These are phyloP conservation scores for Metschnikowia cerradonensis DNA, from an alignment of 805 yeast species.

Conservation along the genomic window DNA sequence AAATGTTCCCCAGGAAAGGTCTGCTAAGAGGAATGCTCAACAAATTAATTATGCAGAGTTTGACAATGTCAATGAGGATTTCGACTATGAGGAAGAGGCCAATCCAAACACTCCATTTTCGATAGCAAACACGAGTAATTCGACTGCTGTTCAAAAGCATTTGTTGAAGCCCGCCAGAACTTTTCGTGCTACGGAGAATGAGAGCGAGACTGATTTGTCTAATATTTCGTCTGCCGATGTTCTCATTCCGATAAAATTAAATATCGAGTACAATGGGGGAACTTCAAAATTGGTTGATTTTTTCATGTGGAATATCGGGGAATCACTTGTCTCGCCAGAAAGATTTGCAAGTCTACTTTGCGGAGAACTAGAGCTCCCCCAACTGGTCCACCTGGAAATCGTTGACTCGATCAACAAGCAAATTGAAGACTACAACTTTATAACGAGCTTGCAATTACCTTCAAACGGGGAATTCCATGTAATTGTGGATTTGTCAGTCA, in stretches of 20 bases:
- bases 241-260: constrained; percentile 64
- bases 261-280: constrained; percentile 54
- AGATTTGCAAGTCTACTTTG: constrained; percentile 72
- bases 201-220: neutral
- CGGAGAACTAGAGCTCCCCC: constrained; percentile 78
- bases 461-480: constrained; percentile 58
- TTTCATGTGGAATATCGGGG: constrained; percentile 72
- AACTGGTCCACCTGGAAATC: constrained; percentile 56
- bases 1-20: constrained; percentile 71
- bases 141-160: constrained; percentile 28
- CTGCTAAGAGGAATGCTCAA: constrained; percentile 66
- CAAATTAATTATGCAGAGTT: constrained; percentile 81
- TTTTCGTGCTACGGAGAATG: constrained; percentile 6
- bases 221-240: constrained; percentile 23
- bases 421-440: constrained; percentile 66
- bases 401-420: constrained; percentile 73
- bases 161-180: constrained; percentile 18
- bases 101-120: constrained; percentile 11
- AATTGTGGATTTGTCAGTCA: constrained; percentile 74
- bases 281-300: constrained; percentile 52
- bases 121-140: constrained; percentile 34
- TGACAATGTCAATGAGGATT: constrained; percentile 55
- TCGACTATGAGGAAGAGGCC: constrained; percentile 29
- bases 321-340: constrained; percentile 64
- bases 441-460: constrained; percentile 65